Conservation (phyloP, 305 asterid species). For the Lippia alba region DNA sequence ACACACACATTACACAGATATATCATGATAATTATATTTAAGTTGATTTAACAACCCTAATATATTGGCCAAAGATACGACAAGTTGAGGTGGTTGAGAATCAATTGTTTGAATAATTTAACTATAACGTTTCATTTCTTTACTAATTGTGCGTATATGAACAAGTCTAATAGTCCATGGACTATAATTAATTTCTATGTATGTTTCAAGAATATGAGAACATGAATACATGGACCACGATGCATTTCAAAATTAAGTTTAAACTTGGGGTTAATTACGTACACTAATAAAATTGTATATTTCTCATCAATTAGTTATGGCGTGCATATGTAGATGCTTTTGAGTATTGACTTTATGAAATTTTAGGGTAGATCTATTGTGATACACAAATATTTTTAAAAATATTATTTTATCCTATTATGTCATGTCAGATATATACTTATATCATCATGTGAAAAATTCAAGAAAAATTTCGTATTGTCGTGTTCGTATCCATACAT, state of each 20-base stretch:
- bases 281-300: not conserved
- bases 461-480: no score
- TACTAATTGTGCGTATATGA: not conserved
- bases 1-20: no score
- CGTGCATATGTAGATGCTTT: no score
- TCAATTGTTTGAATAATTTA: not conserved
- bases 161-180: not conserved
- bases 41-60: not conserved
- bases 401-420: no score
- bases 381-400: no score
- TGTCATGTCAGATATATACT: no score
- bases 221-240: constrained; percentile 11
- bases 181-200: not conserved
- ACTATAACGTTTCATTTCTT: not conserved
- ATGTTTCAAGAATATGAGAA: constrained; percentile 1
- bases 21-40: no score
- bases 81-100: not conserved
- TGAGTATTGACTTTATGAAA: not conserved
- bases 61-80: not conserved
- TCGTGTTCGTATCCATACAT: no score
- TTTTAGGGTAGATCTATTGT: not conserved
- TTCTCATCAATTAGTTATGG: not conserved
- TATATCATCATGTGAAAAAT: no score
- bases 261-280: no score
- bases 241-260: not conserved